These are phyloP conservation scores for Malus sieversii DNA, from an alignment of 306 rosid genomes.

Conservation along the genomic window DNA sequence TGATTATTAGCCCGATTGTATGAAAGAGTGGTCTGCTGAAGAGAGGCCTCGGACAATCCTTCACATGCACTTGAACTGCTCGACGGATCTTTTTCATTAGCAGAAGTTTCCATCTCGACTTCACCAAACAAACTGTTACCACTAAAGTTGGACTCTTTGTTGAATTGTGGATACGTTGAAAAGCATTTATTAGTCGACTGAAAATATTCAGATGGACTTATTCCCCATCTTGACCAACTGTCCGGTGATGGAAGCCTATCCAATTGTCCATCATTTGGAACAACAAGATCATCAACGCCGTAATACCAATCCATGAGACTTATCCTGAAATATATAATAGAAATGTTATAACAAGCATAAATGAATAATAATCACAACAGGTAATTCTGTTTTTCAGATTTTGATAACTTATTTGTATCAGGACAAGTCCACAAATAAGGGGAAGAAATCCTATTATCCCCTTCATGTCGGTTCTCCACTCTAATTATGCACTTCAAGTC, in stretches of 20 bases:
- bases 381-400: background rate
- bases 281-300: conserved; percentile 39
- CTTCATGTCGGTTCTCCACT: background rate
- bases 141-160: conserved; percentile 26
- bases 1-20: conserved; percentile 27
- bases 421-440: background rate
- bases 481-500: background rate
- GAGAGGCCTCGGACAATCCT: conserved; percentile 39
- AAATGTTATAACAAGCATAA: too few relatives aligned
- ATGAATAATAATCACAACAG: background rate
- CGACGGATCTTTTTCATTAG: conserved; percentile 39
- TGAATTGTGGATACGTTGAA: conserved; percentile 22
- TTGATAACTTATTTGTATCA: background rate
- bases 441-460: background rate
- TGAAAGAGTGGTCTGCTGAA: conserved; percentile 25
- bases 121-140: conserved; percentile 32
- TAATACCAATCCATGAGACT: conserved; percentile 57
- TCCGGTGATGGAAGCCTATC: conserved; percentile 59
- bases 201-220: conserved; percentile 28
- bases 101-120: conserved; percentile 33
- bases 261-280: conserved; percentile 37
- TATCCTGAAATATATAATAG: conserved; percentile 19
- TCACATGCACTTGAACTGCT: conserved; percentile 48
- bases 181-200: conserved; percentile 24
- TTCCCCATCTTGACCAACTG: conserved; percentile 65